These are phyloP conservation scores for Xylaria curta DNA, from an alignment of 495 filamentous ascomycete genomes.

Conservation along the genomic window DNA sequence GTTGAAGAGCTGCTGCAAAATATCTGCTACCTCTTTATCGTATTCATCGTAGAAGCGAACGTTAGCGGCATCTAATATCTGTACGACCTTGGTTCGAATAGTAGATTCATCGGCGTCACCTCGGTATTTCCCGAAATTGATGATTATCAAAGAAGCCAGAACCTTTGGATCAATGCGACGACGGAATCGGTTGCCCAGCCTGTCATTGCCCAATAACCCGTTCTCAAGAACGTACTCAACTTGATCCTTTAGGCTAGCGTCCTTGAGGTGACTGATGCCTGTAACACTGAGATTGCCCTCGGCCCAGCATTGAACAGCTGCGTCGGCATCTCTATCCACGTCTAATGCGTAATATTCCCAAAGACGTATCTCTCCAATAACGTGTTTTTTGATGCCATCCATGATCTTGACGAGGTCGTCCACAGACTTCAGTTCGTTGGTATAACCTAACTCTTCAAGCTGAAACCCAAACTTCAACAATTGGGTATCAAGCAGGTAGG, in stretches of 20 bases:
- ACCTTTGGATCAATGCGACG: slow-evolving; percentile 70
- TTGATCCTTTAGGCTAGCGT: slow-evolving; percentile 50
- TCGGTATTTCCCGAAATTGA: slow-evolving; percentile 72
- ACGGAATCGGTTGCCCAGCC: slow-evolving; percentile 78
- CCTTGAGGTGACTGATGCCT: slow-evolving; percentile 53
- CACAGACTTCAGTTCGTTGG: slow-evolving; percentile 69
- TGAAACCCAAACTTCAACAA: slow-evolving; percentile 78
- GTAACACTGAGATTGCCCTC: slow-evolving; percentile 57
- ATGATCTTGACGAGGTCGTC: slow-evolving; percentile 85
- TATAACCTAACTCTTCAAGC: slow-evolving; percentile 70
- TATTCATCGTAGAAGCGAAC: slow-evolving; percentile 89
- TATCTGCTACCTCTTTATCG: slow-evolving; percentile 79
- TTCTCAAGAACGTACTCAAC: slow-evolving; percentile 60
- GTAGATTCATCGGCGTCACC: slow-evolving; percentile 53
- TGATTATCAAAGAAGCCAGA: slow-evolving; percentile 71
- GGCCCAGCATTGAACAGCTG: slow-evolving; percentile 74
- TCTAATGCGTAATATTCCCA: slow-evolving; percentile 95
- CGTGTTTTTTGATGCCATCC: slow-evolving; percentile 80
- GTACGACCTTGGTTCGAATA: slow-evolving; percentile 57
- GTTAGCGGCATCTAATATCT: slow-evolving; percentile 84
- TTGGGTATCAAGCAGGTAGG: slow-evolving; percentile 84
- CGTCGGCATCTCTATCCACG: slow-evolving; percentile 72
- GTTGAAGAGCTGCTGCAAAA: slow-evolving; percentile 89
- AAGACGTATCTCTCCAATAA: slow-evolving; percentile 74
- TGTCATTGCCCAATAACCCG: slow-evolving; percentile 70